A percentile compares a stretch with the other conserved stretches of the same genome.
Evolutionary conservation across 805 yeast genomes (phyloP).

Genomic region (Ogataea trehalophila): DNA sequence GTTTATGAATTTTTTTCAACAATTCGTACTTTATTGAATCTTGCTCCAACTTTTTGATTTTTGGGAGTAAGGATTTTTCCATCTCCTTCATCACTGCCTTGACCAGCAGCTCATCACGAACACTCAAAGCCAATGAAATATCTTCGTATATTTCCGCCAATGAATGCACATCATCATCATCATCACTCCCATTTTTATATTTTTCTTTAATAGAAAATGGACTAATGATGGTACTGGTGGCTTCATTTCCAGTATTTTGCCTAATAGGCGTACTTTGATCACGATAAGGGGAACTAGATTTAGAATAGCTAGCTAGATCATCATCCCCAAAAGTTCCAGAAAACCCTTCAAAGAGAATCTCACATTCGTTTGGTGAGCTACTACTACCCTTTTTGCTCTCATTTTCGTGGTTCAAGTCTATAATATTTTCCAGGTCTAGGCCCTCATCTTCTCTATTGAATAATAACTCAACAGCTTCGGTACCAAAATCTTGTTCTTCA

Average conservation of each 20-base stretch:
- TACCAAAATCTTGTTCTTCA: conserved; percentile 11
- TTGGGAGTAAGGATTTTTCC: conserved; percentile 21
- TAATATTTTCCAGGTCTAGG: conserved; percentile 6
- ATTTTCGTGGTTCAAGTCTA: too few relatives aligned
- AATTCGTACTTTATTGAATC: conserved; percentile 22
- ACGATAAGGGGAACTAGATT: too few relatives aligned
- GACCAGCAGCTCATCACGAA: conserved; percentile 18
- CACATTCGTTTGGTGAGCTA: not conserved
- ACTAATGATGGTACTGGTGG: too few relatives aligned
- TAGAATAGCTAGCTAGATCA: too few relatives aligned
- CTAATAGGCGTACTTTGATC: too few relatives aligned
- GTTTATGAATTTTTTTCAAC: conserved; percentile 19
- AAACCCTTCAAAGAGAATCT: conserved; percentile 9
- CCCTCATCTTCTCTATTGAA: conserved; percentile 17
- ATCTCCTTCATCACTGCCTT: conserved; percentile 17
- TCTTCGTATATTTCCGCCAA: conserved; percentile 9
- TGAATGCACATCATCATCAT: conserved; percentile 2
- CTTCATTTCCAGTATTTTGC: too few relatives aligned
- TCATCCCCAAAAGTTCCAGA: conserved; percentile 3
- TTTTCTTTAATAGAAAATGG: too few relatives aligned
- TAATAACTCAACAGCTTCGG: conserved; percentile 12
- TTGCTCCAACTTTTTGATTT: conserved; percentile 14
- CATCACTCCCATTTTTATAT: not conserved
- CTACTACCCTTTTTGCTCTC: too few relatives aligned
- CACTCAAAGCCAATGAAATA: conserved; percentile 11